A percentile compares a stretch with the other conserved stretches of the same genome.
These are phyloP conservation scores for Scleroderma citrinum DNA, from an alignment of 768 basidiomycete species.

Conservation along the genomic window DNA sequence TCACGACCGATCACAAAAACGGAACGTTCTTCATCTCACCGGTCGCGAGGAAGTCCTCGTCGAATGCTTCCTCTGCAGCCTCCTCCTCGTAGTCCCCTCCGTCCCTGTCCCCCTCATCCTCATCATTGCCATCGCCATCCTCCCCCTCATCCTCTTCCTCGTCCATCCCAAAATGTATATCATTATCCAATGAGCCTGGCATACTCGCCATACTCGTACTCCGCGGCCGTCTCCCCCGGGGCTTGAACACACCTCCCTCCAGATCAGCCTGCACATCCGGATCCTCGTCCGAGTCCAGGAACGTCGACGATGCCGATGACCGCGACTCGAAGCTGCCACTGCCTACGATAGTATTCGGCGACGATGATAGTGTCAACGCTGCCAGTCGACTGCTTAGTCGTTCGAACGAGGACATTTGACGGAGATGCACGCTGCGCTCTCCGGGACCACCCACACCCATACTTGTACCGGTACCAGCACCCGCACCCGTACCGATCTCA, in stretches of 20 bases:
- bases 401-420: conserved; percentile 76
- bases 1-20: conserved; percentile 41
- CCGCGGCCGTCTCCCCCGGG: conserved; percentile 37
- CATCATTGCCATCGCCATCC: conserved; percentile 27
- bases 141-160: conserved; percentile 30
- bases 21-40: conserved; percentile 81
- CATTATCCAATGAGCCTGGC: conserved; percentile 71
- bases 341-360: conserved; percentile 18
- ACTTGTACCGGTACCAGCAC: conserved; percentile 20
- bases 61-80: conserved; percentile 67
- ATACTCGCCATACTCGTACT: conserved; percentile 74
- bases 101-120: conserved; percentile 27
- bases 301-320: conserved; percentile 47
- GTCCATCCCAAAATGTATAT: conserved; percentile 50
- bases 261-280: conserved; percentile 31
- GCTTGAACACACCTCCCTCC: conserved; percentile 35
- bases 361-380: conserved; percentile 37
- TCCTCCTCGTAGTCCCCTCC: conserved; percentile 37
- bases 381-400: conserved; percentile 54
- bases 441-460: conserved; percentile 6
- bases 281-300: conserved; percentile 45
- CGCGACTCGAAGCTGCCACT: conserved; percentile 48
- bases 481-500: neutral
- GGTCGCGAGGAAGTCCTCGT: conserved; percentile 73
- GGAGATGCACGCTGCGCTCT: conserved; percentile 41